Base-by-base conservation (phyloP, 306 rosid species). In the Lathyrus tuberosus region DNA sequence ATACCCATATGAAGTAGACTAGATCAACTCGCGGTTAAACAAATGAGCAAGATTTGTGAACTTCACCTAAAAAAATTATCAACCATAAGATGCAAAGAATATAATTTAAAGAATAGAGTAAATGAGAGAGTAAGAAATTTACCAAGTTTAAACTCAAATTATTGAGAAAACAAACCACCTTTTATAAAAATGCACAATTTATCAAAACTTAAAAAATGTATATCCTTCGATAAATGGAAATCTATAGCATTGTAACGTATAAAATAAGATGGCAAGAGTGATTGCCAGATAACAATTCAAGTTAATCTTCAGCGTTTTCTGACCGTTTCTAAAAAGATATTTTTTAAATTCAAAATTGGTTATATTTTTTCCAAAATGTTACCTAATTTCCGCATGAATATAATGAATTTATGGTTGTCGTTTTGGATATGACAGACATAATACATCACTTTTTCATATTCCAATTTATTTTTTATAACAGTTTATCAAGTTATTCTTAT, bases 1-100 rank as follows among this genome's bases (percentile, higher is more conserved):
- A 57, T 57, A 57, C 41, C 63, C 40, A 57, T 57, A 40, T 54
- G 37, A 54, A 54, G 62, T 54, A 24, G 15, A 15, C 3, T 12
- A 8, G 35, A 54, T 54, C 16, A 11, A 3, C 37, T 13, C 9
- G 38, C 1, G 8, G n/a, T 20, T 4, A 52, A 52, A 10, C 26
- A 48, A 48, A 10, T 41, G 46, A 41, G 4, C 33, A 20, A 20
- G 31, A 20, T 31, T 31, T 5, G 35, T 5, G 7, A 31, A 31
- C 35, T 31, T 31, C 6, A 31, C 35, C 35, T 31, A 31, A 31
- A 5, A 24, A 31, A 31, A 31, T 31, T 31, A 5, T 31, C 7
- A 31, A 4, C 3, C 6, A 31, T 31, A 31, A 31, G 35, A 31
- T 31, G n/a, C 35, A 31, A 31, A 31, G 35, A 31, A 31, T 31